These are phyloP conservation scores for Hygrocybe punicea DNA, from an alignment of 768 basidiomycete genomes.

Conservation along the genomic window DNA sequence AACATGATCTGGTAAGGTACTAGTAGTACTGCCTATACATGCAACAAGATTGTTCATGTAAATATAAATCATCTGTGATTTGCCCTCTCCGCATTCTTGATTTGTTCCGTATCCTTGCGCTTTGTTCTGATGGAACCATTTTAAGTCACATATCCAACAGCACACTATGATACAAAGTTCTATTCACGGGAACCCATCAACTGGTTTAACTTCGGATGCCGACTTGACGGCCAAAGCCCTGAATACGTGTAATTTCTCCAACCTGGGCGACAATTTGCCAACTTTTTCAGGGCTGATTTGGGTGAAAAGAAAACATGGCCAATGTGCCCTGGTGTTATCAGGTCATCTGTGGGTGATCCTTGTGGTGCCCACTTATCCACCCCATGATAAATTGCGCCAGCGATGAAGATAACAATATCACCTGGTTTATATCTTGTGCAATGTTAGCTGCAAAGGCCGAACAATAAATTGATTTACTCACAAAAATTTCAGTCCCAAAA, in stretches of 20 bases:
- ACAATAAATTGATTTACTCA: no score
- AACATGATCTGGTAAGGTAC: no score
- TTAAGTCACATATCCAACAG: no score
- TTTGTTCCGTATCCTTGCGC: no score
- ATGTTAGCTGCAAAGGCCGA: neutral
- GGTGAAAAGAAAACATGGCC: constrained; percentile 1
- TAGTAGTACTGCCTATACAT: no score
- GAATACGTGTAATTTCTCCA: neutral
- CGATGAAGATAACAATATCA: neutral
- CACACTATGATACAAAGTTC: no score
- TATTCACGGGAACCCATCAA: no score
- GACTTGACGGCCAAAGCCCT: neutral
- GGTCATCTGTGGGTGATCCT: neutral
- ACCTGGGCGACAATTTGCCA: neutral
- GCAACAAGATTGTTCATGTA: no score
- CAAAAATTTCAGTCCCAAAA: neutral
- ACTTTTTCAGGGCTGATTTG: neutral
- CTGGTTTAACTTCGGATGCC: no score
- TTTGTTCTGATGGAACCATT: no score
- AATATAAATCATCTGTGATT: no score
- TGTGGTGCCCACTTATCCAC: neutral
- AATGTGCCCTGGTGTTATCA: neutral
- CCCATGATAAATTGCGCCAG: neutral
- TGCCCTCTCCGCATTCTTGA: no score
- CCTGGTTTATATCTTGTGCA: neutral